Conservation (phyloP, 2,329 filamentous ascomycete genomes). For the Westerdykella sp. region DNA sequence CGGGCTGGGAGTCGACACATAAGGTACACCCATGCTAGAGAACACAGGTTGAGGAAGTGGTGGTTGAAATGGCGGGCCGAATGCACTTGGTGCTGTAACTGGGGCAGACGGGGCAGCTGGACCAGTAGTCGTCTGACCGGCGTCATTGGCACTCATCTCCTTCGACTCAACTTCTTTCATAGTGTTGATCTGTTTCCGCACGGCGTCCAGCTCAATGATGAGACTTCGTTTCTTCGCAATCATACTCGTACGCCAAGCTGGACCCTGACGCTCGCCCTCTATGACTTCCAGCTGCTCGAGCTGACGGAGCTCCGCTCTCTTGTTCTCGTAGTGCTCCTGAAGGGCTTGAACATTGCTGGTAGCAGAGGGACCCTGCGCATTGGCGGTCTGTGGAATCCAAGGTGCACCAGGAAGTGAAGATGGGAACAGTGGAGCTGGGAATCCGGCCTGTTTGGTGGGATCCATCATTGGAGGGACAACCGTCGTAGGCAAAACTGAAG, state of each 20-base stretch:
- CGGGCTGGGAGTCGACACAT: slow-evolving; percentile 14
- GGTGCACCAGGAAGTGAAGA: slow-evolving; percentile 7
- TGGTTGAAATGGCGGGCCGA: slow-evolving; percentile 22
- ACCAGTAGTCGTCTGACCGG: slow-evolving; percentile 5
- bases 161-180: slow-evolving; percentile 11
- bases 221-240: slow-evolving; percentile 33
- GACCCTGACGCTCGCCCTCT: slow-evolving; percentile 27
- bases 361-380: slow-evolving; percentile 16
- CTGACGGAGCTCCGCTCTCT: slow-evolving; percentile 30
- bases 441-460: slow-evolving; percentile 8
- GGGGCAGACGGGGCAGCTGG: slow-evolving; percentile 6
- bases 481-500: slow-evolving; percentile 1
- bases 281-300: slow-evolving; percentile 35
- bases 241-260: slow-evolving; percentile 27
- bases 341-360: slow-evolving; percentile 23
- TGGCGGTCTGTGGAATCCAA: slow-evolving; percentile 11
- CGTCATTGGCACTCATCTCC: neutral
- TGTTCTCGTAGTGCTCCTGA: slow-evolving; percentile 23
- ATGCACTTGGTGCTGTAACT: slow-evolving; percentile 11
- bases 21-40: slow-evolving; percentile 5
- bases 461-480: slow-evolving; percentile 9
- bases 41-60: slow-evolving; percentile 20
- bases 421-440: slow-evolving; percentile 9
- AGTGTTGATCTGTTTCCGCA: slow-evolving; percentile 31
- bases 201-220: slow-evolving; percentile 31